These are phyloP conservation scores for Daldinia decipiens DNA, from an alignment of 495 filamentous ascomycete genomes.

Conservation along the genomic window DNA sequence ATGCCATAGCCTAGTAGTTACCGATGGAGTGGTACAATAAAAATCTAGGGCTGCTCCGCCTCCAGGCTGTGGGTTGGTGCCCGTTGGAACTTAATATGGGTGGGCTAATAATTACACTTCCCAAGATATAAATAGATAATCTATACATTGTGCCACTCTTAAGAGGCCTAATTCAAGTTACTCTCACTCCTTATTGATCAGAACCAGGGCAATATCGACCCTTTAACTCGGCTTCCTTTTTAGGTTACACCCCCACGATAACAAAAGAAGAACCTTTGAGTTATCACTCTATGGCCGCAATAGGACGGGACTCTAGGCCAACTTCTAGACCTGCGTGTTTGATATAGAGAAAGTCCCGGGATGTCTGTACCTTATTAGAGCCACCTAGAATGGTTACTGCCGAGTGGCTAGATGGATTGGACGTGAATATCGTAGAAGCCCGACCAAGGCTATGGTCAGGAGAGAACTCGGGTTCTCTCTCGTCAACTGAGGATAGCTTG, in stretches of 20 bases:
- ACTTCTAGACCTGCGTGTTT: slow-evolving; percentile 8
- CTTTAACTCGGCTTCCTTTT: slow-evolving; percentile 4
- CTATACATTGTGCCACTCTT: not conserved
- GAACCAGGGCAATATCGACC: not conserved
- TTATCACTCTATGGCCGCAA: not conserved
- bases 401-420: slow-evolving; percentile 3
- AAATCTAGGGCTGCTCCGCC: not conserved
- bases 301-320: slow-evolving; percentile 4
- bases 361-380: slow-evolving; percentile 11
- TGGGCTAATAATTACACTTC: not conserved
- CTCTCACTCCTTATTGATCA: not conserved
- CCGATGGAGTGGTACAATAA: not conserved
- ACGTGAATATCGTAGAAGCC: not conserved
- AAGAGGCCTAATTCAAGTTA: not conserved
- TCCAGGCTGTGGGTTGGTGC: not conserved
- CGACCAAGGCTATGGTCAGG: slow-evolving; percentile 1
- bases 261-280: slow-evolving; percentile 4
- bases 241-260: slow-evolving; percentile 1
- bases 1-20: not conserved
- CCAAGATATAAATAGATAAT: not conserved
- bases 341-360: slow-evolving; percentile 17
- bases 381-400: not conserved
- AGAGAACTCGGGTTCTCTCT: not conserved
- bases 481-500: slow-evolving; percentile 3
- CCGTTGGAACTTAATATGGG: not conserved